Evolutionary conservation across 306 rosid genomes (phyloP).

Genomic region (Trichosanthes truncata): DNA sequence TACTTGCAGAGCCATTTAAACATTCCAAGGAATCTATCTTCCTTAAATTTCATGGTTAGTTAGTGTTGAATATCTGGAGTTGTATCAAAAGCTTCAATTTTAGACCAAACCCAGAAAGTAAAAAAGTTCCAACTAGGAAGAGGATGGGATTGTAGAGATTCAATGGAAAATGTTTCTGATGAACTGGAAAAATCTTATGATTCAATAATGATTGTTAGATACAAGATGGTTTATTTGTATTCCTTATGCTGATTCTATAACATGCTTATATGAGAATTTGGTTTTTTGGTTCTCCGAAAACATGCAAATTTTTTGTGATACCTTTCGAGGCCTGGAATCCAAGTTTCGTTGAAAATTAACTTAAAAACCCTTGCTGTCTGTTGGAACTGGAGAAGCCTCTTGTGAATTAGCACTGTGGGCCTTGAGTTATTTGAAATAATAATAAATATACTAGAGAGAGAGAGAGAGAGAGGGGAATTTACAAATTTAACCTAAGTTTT

Average conservation of each 20-base stretch:
- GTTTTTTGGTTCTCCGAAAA: too few relatives aligned
- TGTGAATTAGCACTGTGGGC: too few relatives aligned
- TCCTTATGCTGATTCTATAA: background rate
- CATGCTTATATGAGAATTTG: background rate
- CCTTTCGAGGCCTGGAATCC: too few relatives aligned
- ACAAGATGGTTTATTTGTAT: background rate
- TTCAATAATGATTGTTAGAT: background rate
- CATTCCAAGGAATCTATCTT: background rate
- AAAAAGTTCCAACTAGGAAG: background rate
- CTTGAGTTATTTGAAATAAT: too few relatives aligned
- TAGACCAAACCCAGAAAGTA: background rate
- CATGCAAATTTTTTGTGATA: too few relatives aligned
- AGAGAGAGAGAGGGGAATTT: too few relatives aligned
- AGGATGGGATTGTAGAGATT: background rate
- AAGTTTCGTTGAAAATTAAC: background rate
- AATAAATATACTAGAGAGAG: too few relatives aligned
- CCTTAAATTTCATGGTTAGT: background rate
- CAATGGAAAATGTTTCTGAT: background rate
- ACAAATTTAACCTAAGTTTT: too few relatives aligned
- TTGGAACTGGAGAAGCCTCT: too few relatives aligned
- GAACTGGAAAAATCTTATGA: background rate
- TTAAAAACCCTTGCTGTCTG: background rate
- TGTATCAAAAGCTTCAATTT: background rate
- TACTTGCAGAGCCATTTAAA: constrained; percentile 9
- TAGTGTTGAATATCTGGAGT: background rate